Percentiles rank a stretch among this genome's conserved stretches.
These are phyloP conservation scores for Calocera cornea DNA, from an alignment of 768 basidiomycete genomes.

Conservation along the genomic window DNA sequence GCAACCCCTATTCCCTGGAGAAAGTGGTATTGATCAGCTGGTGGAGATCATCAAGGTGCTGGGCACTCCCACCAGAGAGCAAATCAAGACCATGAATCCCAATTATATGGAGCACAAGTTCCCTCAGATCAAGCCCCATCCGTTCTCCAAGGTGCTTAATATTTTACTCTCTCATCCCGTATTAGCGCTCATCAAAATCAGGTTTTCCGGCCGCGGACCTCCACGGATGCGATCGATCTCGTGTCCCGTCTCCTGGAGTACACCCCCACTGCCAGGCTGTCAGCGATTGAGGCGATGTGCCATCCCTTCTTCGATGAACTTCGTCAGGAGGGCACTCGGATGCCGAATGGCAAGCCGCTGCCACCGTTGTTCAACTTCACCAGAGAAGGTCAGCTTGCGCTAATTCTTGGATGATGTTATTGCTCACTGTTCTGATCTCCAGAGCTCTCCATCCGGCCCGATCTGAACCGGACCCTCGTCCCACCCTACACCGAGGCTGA, in stretches of 20 bases:
- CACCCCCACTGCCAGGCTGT: slow-evolving; percentile 86
- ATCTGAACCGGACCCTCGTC: slow-evolving; percentile 81
- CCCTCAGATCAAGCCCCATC: slow-evolving; percentile 99
- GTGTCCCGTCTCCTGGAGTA: slow-evolving; percentile 93
- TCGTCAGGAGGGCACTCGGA: slow-evolving; percentile 72
- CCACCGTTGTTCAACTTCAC: slow-evolving; percentile 92
- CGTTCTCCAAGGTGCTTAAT: slow-evolving; percentile 73
- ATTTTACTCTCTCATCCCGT: slow-evolving; percentile 5
- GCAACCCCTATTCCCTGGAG: slow-evolving; percentile 96
- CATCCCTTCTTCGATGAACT: slow-evolving; percentile 97
- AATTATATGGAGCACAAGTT: slow-evolving; percentile 99
- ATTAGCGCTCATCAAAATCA: slow-evolving; percentile 24
- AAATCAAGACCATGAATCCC: slow-evolving; percentile 99
- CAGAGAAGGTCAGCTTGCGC: slow-evolving; percentile 61
- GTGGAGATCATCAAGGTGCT: slow-evolving; percentile 99
- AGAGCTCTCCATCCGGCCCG: slow-evolving; percentile 95
- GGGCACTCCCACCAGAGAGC: slow-evolving; percentile 93
- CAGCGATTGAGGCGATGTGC: slow-evolving; percentile 81
- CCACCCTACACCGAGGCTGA: slow-evolving; percentile 82
- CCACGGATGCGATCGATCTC: slow-evolving; percentile 89
- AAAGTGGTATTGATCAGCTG: slow-evolving; percentile 96
- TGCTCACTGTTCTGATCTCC: slow-evolving; percentile 13
- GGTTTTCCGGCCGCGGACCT: slow-evolving; percentile 97
- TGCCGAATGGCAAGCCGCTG: slow-evolving; percentile 96
- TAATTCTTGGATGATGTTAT: slow-evolving; percentile 4